These are phyloP conservation scores for Claviceps pazoutovae DNA, from an alignment of 2,329 filamentous ascomycete genomes.

Conservation along the genomic window DNA sequence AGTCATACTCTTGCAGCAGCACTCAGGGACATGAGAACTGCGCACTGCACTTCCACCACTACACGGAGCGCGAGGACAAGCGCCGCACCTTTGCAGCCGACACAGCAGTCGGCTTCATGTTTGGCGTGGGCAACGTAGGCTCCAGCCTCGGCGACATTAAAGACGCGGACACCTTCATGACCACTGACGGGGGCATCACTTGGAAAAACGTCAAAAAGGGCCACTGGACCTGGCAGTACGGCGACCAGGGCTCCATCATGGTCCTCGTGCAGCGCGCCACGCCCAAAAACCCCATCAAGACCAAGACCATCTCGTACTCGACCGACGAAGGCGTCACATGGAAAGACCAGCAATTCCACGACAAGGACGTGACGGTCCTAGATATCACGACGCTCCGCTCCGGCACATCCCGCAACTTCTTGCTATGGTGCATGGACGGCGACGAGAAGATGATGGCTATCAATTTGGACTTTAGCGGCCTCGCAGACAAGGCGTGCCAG, in stretches of 20 bases:
- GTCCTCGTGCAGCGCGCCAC: slow-evolving; percentile 66
- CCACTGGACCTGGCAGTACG: slow-evolving; percentile 83
- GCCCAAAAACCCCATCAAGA: slow-evolving; percentile 53
- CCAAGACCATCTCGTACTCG: slow-evolving; percentile 59
- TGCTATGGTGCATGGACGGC: slow-evolving; percentile 63
- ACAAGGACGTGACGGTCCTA: slow-evolving; percentile 55
- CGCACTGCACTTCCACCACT: slow-evolving; percentile 84
- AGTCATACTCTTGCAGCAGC: slow-evolving; percentile 54
- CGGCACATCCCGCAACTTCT: slow-evolving; percentile 79
- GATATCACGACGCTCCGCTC: slow-evolving; percentile 82
- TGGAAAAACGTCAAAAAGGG: slow-evolving; percentile 84
- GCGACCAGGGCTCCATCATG: slow-evolving; percentile 86
- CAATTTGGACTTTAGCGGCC: slow-evolving; percentile 77
- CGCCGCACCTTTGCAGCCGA: slow-evolving; percentile 77
- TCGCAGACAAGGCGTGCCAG: slow-evolving; percentile 61
- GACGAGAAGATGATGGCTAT: slow-evolving; percentile 52
- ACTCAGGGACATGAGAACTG: slow-evolving; percentile 51
- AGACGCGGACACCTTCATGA: slow-evolving; percentile 82
- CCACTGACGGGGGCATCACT: slow-evolving; percentile 73
- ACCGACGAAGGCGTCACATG: slow-evolving; percentile 71
- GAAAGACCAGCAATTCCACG: slow-evolving; percentile 59
- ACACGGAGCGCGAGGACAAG: slow-evolving; percentile 76
- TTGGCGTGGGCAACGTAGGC: slow-evolving; percentile 86
- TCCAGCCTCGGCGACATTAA: slow-evolving; percentile 47
- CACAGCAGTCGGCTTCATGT: slow-evolving; percentile 79